These are phyloP conservation scores for Rosa rugosa DNA, from an alignment of 306 rosid genomes.

Conservation along the genomic window DNA sequence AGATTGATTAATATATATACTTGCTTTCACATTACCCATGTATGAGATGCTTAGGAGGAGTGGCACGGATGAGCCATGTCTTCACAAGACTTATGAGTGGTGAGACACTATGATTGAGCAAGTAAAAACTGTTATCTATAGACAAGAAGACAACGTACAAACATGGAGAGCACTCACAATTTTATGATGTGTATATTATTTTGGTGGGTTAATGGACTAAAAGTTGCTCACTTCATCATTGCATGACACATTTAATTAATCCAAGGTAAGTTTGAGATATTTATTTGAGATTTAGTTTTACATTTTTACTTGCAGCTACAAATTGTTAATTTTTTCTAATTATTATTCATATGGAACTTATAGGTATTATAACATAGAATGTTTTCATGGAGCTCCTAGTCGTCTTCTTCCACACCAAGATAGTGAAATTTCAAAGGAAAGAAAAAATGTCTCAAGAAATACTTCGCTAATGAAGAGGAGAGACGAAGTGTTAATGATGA, in stretches of 20 bases:
- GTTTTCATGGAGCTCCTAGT: neutral
- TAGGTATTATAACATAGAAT: neutral
- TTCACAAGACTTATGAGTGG: neutral
- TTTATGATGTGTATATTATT: neutral
- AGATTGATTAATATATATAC: too few relatives aligned
- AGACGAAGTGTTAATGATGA: neutral
- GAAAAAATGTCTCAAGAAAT: neutral
- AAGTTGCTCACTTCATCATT: neutral
- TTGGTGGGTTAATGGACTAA: neutral
- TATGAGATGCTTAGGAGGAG: too few relatives aligned
- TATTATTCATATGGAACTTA: neutral
- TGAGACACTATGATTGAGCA: neutral
- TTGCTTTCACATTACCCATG: too few relatives aligned
- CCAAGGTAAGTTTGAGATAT: neutral
- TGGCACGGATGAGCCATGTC: too few relatives aligned
- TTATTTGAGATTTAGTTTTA: constrained; percentile 6
- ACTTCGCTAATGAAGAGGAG: neutral
- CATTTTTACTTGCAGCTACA: neutral
- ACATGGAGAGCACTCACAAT: neutral
- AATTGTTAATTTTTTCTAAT: neutral
- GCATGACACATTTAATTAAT: constrained; percentile 11
- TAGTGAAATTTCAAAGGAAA: neutral
- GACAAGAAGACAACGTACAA: neutral
- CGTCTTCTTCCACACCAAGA: neutral
- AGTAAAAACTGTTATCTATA: neutral